These are phyloP conservation scores for Nicotiana tomentosiformis DNA, from an alignment of 257 asterid species.

Conservation along the genomic window DNA sequence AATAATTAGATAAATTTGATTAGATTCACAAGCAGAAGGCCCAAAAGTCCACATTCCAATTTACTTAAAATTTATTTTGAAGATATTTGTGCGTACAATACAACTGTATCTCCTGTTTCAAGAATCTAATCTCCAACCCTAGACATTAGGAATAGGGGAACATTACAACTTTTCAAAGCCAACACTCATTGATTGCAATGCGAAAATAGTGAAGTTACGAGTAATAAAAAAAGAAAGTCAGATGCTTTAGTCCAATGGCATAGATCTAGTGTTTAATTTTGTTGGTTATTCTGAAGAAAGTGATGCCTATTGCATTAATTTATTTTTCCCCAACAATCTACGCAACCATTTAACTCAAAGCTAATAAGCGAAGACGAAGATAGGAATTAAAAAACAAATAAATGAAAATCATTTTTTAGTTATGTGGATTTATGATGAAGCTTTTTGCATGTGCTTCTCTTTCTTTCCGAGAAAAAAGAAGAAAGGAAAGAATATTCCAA, in stretches of 20 bases:
- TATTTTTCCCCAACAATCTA: neutral
- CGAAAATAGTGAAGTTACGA: neutral
- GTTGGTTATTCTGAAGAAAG: neutral
- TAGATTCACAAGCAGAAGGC: neutral
- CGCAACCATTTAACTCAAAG: neutral
- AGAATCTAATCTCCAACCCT: neutral
- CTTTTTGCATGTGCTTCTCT: too few species aligned
- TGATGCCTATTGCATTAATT: neutral
- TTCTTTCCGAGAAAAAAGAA: too few species aligned
- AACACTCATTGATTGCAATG: neutral
- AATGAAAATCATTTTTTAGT: too few species aligned
- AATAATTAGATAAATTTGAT: neutral
- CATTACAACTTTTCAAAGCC: neutral
- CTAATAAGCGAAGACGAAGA: too few species aligned
- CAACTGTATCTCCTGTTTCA: neutral
- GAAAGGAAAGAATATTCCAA: too few species aligned
- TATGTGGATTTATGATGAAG: too few species aligned
- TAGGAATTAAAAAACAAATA: too few species aligned
- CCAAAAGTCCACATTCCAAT: rapidly evolving
- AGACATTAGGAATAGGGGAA: neutral
- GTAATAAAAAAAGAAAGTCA: neutral
- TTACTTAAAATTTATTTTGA: neutral
- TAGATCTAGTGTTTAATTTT: neutral
- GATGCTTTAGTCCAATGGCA: neutral
- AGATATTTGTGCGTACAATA: neutral